Percentiles rank a stretch among this genome's conserved stretches.
Evolutionary conservation across 1,284 basidiomycete species (phyloP).

Genomic region (Trichosporon ovoides): DNA sequence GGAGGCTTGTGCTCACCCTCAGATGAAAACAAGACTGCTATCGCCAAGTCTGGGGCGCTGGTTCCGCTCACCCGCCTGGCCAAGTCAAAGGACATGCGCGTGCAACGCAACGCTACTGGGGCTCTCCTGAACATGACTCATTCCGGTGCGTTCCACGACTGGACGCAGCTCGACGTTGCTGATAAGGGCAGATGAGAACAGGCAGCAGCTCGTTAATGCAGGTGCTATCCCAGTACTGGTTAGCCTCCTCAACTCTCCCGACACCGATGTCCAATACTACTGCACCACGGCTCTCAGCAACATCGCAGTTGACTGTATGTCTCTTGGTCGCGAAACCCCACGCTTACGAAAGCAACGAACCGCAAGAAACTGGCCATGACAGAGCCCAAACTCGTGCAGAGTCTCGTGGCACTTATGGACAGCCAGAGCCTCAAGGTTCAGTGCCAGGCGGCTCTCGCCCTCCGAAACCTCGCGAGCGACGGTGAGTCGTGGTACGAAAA

Average conservation of each 20-base stretch:
- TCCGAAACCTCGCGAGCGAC: constrained; percentile 95
- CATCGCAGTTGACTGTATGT: constrained; percentile 88
- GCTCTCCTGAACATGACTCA: constrained; percentile 99
- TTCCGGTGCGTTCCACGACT: constrained; percentile 59
- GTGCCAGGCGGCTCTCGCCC: constrained; percentile 93
- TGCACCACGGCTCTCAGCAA: constrained; percentile 98
- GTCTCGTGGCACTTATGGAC: constrained; percentile 94
- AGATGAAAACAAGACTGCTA: constrained; percentile 99
- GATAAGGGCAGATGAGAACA: constrained; percentile 76
- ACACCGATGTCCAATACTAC: constrained; percentile 99
- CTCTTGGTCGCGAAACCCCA: background rate
- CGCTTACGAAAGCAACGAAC: constrained; percentile 60
- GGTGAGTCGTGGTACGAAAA: constrained; percentile 55
- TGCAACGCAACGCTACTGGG: constrained; percentile 97
- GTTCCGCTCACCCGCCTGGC: constrained; percentile 94
- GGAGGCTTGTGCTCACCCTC: constrained; percentile 12
- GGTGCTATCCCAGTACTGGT: constrained; percentile 98
- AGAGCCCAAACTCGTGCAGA: constrained; percentile 92
- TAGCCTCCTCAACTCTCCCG: constrained; percentile 87
- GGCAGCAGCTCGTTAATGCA: constrained; percentile 96
- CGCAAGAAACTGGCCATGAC: constrained; percentile 91
- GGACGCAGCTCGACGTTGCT: background rate
- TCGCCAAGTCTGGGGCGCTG: constrained; percentile 96
- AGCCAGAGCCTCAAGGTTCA: constrained; percentile 97
- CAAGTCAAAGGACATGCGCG: constrained; percentile 97